A percentile compares a stretch with the other conserved stretches of the same genome.
These are phyloP conservation scores for Pilaira anomala DNA, from an alignment of 192 early-diverging fungal genomes.

Conservation along the genomic window DNA sequence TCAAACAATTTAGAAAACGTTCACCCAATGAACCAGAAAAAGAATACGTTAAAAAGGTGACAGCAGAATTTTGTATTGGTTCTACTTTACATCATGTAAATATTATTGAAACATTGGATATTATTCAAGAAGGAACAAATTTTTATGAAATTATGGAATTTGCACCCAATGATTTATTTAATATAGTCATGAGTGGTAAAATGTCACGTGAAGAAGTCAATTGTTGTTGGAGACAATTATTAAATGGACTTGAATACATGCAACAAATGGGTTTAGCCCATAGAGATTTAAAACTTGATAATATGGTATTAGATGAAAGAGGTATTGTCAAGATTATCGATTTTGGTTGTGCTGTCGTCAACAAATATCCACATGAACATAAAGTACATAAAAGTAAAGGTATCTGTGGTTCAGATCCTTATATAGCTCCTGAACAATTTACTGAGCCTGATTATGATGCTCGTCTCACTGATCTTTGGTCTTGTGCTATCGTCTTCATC, in stretches of 20 bases:
- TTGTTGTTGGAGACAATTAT: conserved; percentile 82
- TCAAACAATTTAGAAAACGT: conserved; percentile 80
- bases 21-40: conserved; percentile 62
- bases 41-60: conserved; percentile 80
- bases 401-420: conserved; percentile 89
- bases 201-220: conserved; percentile 77
- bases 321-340: conserved; percentile 84
- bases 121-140: conserved; percentile 63
- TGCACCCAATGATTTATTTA: conserved; percentile 89
- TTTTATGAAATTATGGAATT: conserved; percentile 90
- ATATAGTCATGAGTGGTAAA: conserved; percentile 70
- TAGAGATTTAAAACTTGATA: conserved; percentile 84
- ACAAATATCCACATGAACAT: conserved; percentile 77
- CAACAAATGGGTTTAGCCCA: conserved; percentile 80
- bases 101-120: conserved; percentile 76
- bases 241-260: conserved; percentile 72
- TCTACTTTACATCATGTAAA: conserved; percentile 77
- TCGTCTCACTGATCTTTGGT: conserved; percentile 86
- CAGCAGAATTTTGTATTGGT: conserved; percentile 82
- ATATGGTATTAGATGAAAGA: conserved; percentile 71
- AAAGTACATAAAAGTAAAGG: conserved; percentile 50
- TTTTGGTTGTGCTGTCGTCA: conserved; percentile 86
- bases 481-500: conserved; percentile 84
- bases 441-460: conserved; percentile 73
- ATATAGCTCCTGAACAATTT: conserved; percentile 93